These are phyloP conservation scores for Colletotrichum truncatum DNA, from an alignment of 2,329 filamentous ascomycete genomes.

Conservation along the genomic window DNA sequence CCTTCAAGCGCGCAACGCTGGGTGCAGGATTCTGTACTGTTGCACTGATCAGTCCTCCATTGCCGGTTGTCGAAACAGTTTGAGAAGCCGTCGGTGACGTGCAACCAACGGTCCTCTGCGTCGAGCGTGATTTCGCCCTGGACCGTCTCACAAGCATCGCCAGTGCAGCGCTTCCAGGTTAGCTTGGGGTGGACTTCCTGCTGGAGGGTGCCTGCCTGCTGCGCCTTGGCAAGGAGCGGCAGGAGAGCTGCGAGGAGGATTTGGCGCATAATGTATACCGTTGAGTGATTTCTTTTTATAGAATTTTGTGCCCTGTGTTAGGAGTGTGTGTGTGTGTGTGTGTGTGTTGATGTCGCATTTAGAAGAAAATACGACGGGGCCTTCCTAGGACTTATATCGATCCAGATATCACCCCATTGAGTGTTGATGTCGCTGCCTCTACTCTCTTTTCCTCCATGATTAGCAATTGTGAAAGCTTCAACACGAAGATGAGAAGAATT, in stretches of 20 bases:
- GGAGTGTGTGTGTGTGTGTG: no score
- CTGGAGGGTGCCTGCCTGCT: background rate
- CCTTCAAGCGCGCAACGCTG: slow-evolving; percentile 56
- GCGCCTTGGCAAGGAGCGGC: slow-evolving; percentile 1
- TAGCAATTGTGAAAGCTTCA: background rate
- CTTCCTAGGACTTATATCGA: no score
- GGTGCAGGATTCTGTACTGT: slow-evolving; percentile 49
- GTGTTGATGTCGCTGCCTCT: background rate
- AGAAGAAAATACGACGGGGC: no score
- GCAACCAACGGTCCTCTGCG: slow-evolving; percentile 21
- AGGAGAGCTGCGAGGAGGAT: background rate
- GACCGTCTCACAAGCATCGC: background rate
- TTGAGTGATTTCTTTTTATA: background rate
- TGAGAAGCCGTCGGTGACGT: slow-evolving; percentile 41
- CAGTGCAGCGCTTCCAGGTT: slow-evolving; percentile 19
- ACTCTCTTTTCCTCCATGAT: background rate
- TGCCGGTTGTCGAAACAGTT: slow-evolving; percentile 60
- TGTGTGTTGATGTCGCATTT: no score
- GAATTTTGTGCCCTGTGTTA: no score
- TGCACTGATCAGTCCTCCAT: slow-evolving; percentile 46
- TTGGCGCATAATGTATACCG: background rate
- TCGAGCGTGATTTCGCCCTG: slow-evolving; percentile 13
- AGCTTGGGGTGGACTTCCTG: slow-evolving; percentile 15
- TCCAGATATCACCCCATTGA: no score
- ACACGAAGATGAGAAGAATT: background rate